Evolutionary conservation across 2,329 filamentous ascomycete species (phyloP).

Genomic region (Exserohilum rostratum): DNA sequence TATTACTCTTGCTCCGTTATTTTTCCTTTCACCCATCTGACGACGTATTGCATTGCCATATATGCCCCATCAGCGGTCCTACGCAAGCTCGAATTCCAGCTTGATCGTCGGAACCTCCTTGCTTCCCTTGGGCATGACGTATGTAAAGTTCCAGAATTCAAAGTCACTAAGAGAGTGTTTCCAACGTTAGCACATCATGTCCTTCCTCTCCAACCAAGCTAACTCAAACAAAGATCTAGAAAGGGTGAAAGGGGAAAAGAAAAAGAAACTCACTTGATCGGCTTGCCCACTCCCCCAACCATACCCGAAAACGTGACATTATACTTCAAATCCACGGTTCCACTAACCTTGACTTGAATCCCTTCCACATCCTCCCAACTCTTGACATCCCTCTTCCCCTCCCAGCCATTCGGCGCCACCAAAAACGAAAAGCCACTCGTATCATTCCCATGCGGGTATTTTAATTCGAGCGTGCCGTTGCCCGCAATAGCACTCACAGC

Average conservation of each 20-base stretch:
- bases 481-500: conserved; percentile 30
- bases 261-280: conserved; percentile 34
- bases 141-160: conserved; percentile 53
- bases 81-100: conserved; percentile 29
- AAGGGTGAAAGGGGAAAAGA: neutral
- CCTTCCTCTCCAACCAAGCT: neutral
- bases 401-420: conserved; percentile 54
- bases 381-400: conserved; percentile 52
- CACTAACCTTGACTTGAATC: conserved; percentile 53
- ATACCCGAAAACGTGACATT: conserved; percentile 54
- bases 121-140: conserved; percentile 44
- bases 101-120: conserved; percentile 31
- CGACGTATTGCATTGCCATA: too few species aligned
- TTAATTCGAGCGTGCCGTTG: conserved; percentile 53
- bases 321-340: conserved; percentile 53
- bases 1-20: too few species aligned
- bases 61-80: too few species aligned
- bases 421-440: conserved; percentile 59
- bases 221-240: too few species aligned
- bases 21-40: too few species aligned
- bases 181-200: neutral
- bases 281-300: conserved; percentile 44
- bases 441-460: conserved; percentile 60
- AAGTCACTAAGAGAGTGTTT: conserved; percentile 40
- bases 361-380: conserved; percentile 59